These are phyloP conservation scores for Cyanophora paradoxa DNA, from an alignment of 78 protist genomes.

Conservation along the genomic window DNA sequence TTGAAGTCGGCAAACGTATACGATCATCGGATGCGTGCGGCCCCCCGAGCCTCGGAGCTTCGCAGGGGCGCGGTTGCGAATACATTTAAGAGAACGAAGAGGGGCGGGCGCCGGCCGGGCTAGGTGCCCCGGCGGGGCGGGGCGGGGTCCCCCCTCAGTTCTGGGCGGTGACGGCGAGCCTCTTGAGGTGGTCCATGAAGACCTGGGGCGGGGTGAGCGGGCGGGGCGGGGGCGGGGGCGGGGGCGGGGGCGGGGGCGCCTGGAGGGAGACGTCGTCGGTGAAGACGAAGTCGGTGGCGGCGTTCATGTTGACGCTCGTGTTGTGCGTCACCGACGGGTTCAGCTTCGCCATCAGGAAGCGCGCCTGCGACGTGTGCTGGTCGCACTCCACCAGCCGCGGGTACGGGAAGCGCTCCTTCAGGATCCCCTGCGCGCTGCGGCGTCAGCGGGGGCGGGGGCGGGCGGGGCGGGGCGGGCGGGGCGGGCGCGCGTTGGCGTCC, in stretches of 20 bases:
- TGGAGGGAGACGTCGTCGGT: constrained; percentile 42
- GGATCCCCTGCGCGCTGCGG: constrained; percentile 24
- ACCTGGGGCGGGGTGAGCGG: constrained; percentile 23
- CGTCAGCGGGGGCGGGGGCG: background rate
- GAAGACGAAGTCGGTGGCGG: constrained; percentile 12
- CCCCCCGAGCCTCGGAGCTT: too few species aligned
- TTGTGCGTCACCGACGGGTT: constrained; percentile 82
- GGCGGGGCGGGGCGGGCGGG: background rate
- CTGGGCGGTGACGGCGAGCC: constrained; percentile 48
- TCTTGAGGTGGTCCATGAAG: constrained; percentile 54
- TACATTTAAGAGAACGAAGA: too few species aligned
- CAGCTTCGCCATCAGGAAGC: constrained; percentile 76
- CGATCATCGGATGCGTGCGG: too few species aligned
- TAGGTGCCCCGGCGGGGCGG: too few species aligned
- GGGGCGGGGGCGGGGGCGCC: too few species aligned
- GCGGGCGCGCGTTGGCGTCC: constrained; percentile 34
- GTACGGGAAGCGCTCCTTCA: constrained; percentile 15
- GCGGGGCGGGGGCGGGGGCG: too few species aligned
- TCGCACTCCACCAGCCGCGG: constrained; percentile 62
- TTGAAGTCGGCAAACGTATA: too few species aligned
- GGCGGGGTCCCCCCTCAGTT: too few species aligned
- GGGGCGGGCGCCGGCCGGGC: too few species aligned
- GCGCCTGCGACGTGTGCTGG: constrained; percentile 78
- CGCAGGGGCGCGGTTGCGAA: too few species aligned
- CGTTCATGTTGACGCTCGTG: background rate